Evolutionary conservation across 345 rosid species (phyloP).

Genomic region (Eucalyptus polybractea): DNA sequence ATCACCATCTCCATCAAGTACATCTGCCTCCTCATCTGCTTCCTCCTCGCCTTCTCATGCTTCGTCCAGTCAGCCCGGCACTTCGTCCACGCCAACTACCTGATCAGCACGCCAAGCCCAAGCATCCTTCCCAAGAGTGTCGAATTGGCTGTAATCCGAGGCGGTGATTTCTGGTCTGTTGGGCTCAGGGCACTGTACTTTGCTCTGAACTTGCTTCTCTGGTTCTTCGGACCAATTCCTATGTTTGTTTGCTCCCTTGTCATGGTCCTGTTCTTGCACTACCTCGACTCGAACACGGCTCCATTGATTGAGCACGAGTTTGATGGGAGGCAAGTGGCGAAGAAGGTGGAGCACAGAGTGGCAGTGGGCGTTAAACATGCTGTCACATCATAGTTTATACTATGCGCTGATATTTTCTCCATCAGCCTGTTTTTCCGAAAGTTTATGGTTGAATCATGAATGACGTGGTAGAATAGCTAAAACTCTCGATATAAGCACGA

Average conservation of each 20-base stretch:
- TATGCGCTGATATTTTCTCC: neutral
- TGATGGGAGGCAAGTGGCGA: neutral
- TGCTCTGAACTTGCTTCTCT: conserved; percentile 46
- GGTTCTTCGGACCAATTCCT: conserved; percentile 90
- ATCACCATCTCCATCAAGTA: conserved; percentile 62
- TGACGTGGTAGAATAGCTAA: neutral
- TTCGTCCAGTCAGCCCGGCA: conserved; percentile 57
- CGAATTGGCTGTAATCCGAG: conserved; percentile 37
- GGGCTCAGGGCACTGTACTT: conserved; percentile 78
- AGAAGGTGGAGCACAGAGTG: neutral
- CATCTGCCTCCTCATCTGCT: conserved; percentile 50
- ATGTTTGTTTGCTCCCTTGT: conserved; percentile 49
- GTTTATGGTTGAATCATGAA: neutral
- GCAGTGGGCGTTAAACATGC: neutral
- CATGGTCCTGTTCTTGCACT: conserved; percentile 42
- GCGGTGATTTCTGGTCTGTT: conserved; percentile 73
- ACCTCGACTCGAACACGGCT: conserved; percentile 38
- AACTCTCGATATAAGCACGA: neutral
- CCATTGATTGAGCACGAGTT: conserved; percentile 28
- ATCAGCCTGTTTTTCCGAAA: neutral
- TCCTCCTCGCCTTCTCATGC: conserved; percentile 59
- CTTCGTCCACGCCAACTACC: conserved; percentile 59
- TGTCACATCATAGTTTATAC: neutral
- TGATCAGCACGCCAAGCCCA: conserved; percentile 46
- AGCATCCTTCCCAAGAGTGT: conserved; percentile 1